Evolutionary conservation across 768 basidiomycete genomes (phyloP), one percentile per base, ranked within the genome.

Genomic region (Nidularia sp.): DNA sequence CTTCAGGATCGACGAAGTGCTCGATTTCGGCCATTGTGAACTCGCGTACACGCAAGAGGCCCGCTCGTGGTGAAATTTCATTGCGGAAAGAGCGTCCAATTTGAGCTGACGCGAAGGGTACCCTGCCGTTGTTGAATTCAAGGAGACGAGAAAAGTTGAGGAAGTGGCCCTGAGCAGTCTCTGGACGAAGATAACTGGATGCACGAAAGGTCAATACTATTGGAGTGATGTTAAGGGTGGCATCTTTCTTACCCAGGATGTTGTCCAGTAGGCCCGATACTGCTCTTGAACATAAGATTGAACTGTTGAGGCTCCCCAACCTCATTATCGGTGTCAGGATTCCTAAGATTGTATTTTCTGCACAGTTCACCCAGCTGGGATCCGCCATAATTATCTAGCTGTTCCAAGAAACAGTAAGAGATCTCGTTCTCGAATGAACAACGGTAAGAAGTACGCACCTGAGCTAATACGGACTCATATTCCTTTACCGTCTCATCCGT

Each of bases 21-120:
- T 99, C 97, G 65, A 99, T 97, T 75, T 99, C 97, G 45, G 94
- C 97, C 96, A 98, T 97, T 8, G 93, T 97, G 74, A 98, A 99
- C 69, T 99, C 97, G 59, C 96, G 90, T 33, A 98, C 96, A 55
- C 97, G 94, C 45, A 99, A 80, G 39, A 99, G 79, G 49, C 97
- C 97, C 36, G 95, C 93, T 51, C 93, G 90, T 10, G 97, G 97
- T 0, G 94, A 95, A 60, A 99, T 98, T 68, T 98, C 97, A 67
- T 99, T 99, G 49, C 97, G 85, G 82, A 99, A 99, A 13, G 90
- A 84, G 49, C 90, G 86, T 34, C 97, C 97, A 58, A 99, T 90
- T 67, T 97, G 94, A 1, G 97, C 97, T 44, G 93, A 97, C 9
- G 96, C 97, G 65, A 98, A 99, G 0, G 96, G 97, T 18, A 99